These are phyloP conservation scores for Rhizophora mangle DNA, from an alignment of 345 rosid genomes.

Conservation along the genomic window DNA sequence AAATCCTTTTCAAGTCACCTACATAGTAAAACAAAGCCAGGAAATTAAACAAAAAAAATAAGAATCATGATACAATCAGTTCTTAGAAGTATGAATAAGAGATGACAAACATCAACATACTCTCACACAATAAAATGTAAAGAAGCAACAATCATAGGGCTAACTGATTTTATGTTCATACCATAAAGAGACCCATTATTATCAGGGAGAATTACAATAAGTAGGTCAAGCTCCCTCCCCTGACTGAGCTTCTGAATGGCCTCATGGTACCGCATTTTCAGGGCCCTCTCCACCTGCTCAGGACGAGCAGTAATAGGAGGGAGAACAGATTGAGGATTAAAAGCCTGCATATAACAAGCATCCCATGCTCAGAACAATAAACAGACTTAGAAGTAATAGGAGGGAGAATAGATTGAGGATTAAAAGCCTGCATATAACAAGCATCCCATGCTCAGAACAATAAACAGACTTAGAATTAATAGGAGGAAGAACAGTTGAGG, in stretches of 20 bases:
- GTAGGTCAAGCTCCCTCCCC: conserved; percentile 85
- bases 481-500: too few species aligned
- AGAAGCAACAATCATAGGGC: not conserved
- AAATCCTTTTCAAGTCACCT: conserved; percentile 96
- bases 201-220: conserved; percentile 92
- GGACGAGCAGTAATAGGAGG: conserved; percentile 69
- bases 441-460: conserved; percentile 10
- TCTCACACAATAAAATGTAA: not conserved
- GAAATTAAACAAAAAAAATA: not conserved
- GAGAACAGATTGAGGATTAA: conserved; percentile 73
- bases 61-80: not conserved
- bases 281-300: conserved; percentile 80
- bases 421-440: conserved; percentile 52
- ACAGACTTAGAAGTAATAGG: not conserved
- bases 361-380: conserved; percentile 9
- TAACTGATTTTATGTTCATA: conserved; percentile 22
- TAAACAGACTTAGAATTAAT: not conserved
- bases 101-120: not conserved
- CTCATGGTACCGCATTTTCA: conserved; percentile 81
- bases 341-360: conserved; percentile 44
- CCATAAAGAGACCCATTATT: conserved; percentile 97
- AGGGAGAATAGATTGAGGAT: conserved; percentile 15
- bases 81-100: not conserved
- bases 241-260: conserved; percentile 61
- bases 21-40: conserved; percentile 8